Base-by-base conservation (phyloP, 1,284 basidiomycete species). In the Rhodofomes roseus region DNA sequence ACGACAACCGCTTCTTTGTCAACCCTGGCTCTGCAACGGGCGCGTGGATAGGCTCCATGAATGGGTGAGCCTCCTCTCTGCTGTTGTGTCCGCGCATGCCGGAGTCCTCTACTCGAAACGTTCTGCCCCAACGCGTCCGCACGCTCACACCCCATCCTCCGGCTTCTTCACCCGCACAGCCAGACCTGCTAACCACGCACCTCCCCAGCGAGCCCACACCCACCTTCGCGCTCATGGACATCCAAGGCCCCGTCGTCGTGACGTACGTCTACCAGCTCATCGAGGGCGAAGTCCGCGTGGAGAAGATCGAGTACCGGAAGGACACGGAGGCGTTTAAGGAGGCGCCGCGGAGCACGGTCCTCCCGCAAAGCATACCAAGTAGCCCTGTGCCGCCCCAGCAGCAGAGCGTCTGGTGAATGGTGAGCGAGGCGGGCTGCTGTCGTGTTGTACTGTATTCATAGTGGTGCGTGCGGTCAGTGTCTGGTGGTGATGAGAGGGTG, bases 11-110 rank as follows among this genome's bases (percentile, higher is more conserved):
- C 60, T 99, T 98, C 82, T 98, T 98, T 71, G 86, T 98, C 54
- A 98, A 98, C 73, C 96, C 96, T 0, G 96, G 96, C 1, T 95
- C 92, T 16, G 96, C 95, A 1, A 96, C 94, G 0, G 96, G 96
- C 43, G 95, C 96, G 16, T 98, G 95, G 95, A 85, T 87, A 52
- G 91, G 93, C 0, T 73, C 85, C 6, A 85, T 82, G 65, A 88
- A 83, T 61, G 86, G 84, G 92, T 89, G 63, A 62, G 76, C 73
- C 12, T 27, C 12, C 34, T 23, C 16, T 48, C 25, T 27, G 31
- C 31, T 11, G 31, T 34, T 34, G 31, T 34, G 31, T 34, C 5
- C 31, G 31, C n/a, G n/a, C n/a, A n/a, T n/a, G n/a, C n/a, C n/a
- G n/a, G n/a, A n/a, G n/a, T n/a, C n/a, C n/a, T n/a, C n/a, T n/a